A percentile compares a stretch with the other conserved stretches of the same genome.
Evolutionary conservation across 2,329 filamentous ascomycete genomes (phyloP).

Genomic region (Trichoderma gracile): DNA sequence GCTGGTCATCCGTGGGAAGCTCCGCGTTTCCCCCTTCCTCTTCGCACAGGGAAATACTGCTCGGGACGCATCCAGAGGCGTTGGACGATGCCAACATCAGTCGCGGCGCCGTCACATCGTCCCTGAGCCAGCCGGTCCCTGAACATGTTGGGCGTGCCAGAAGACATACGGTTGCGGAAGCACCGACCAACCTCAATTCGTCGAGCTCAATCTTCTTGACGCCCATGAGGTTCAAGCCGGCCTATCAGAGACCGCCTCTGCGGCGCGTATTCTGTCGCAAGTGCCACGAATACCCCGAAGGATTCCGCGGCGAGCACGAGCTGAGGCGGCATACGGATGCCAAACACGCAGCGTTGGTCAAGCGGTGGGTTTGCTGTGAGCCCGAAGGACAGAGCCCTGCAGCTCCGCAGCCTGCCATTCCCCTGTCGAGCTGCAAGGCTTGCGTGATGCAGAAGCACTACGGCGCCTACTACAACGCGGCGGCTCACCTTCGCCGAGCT

Average conservation of each 20-base stretch:
- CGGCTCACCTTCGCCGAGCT: slow-evolving; percentile 58
- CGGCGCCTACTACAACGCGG: slow-evolving; percentile 60
- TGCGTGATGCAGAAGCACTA: slow-evolving; percentile 59
- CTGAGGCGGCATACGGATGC: slow-evolving; percentile 66
- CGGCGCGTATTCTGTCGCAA: slow-evolving; percentile 74
- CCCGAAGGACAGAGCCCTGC: slow-evolving; percentile 42
- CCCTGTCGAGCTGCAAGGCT: slow-evolving; percentile 57
- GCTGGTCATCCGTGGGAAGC: slow-evolving; percentile 18
- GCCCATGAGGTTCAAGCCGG: slow-evolving; percentile 39
- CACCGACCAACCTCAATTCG: slow-evolving; percentile 44
- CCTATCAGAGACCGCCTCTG: slow-evolving; percentile 58
- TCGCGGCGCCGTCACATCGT: not conserved
- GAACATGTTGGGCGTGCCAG: slow-evolving; percentile 33
- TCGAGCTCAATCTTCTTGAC: slow-evolving; percentile 43
- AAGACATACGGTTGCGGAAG: slow-evolving; percentile 51
- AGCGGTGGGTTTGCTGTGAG: slow-evolving; percentile 58
- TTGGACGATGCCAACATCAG: slow-evolving; percentile 27
- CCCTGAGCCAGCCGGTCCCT: slow-evolving; percentile 8
- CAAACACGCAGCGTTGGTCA: slow-evolving; percentile 57
- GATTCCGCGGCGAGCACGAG: slow-evolving; percentile 90
- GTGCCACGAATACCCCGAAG: slow-evolving; percentile 80
- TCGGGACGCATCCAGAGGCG: slow-evolving; percentile 7
- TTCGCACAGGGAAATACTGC: slow-evolving; percentile 15
- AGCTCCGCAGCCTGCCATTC: slow-evolving; percentile 51
- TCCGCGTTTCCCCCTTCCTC: slow-evolving; percentile 12